phyloP scores from a whole-genome alignment of 129 eudicot species.

The Deinandra increscens region DNA sequence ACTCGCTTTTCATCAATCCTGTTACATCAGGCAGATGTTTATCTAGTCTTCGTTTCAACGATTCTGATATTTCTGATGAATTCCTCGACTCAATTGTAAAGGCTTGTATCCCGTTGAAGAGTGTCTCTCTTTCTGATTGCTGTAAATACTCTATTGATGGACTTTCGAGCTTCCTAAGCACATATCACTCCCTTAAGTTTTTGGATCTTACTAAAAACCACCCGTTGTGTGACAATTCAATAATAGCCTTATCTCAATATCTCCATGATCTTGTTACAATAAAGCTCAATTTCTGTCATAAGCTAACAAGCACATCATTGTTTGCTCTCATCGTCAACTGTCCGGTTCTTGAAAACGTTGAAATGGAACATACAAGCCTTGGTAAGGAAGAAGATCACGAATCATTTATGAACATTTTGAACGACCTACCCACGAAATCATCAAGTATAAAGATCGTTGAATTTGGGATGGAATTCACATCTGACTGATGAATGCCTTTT shows the following conservation, averaged over 20 bases:
- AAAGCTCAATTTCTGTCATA: conserved; percentile 40
- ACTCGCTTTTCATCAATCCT: conserved; percentile 4
- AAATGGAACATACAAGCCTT: conserved; percentile 37
- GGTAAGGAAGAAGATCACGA: conserved; percentile 27
- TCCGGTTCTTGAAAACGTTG: conserved; percentile 37
- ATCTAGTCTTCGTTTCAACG: conserved; percentile 33
- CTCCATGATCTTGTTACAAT: conserved; percentile 37
- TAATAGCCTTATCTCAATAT: conserved; percentile 33
- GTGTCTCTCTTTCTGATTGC: conserved; percentile 34
- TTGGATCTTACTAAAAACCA: conserved; percentile 32
- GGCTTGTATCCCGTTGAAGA: conserved; percentile 47
- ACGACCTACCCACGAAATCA: background rate
- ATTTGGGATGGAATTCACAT: conserved; percentile 27
- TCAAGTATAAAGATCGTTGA: conserved; percentile 34
- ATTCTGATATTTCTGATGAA: conserved; percentile 43
- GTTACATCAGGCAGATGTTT: conserved; percentile 31
- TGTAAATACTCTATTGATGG: conserved; percentile 38
- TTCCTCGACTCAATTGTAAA: conserved; percentile 37
- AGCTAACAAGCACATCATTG: conserved; percentile 37
- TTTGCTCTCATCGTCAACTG: conserved; percentile 41
- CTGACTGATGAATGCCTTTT: conserved; percentile 38
- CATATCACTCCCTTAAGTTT: conserved; percentile 38
- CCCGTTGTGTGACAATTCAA: conserved; percentile 29
- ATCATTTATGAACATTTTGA: conserved; percentile 4
- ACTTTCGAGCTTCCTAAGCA: conserved; percentile 33